Evolutionary conservation across 805 yeast genomes (phyloP).

Genomic region (Candida suzukii): DNA sequence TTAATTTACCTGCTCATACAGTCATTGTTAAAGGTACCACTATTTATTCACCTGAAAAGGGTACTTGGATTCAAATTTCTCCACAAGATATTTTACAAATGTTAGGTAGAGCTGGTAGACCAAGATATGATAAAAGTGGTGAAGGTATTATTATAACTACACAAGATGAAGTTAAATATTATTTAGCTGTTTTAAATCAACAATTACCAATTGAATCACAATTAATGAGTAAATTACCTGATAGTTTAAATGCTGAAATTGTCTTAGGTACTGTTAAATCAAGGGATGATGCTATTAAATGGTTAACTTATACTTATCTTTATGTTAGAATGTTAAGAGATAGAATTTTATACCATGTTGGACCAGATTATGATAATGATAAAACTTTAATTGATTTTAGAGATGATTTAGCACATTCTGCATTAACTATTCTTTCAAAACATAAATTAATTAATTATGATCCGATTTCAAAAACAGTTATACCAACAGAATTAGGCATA

Average conservation of each 20-base stretch:
- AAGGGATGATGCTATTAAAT: slow-evolving; percentile 61
- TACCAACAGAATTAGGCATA: slow-evolving; percentile 67
- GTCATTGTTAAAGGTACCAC: slow-evolving; percentile 92
- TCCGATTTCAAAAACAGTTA: slow-evolving; percentile 37
- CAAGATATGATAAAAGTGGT: slow-evolving; percentile 86
- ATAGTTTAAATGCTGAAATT: slow-evolving; percentile 80
- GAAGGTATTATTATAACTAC: slow-evolving; percentile 91
- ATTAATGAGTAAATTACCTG: slow-evolving; percentile 61
- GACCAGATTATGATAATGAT: slow-evolving; percentile 54
- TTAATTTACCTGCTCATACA: slow-evolving; percentile 90
- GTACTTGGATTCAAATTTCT: slow-evolving; percentile 84
- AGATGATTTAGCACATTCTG: slow-evolving; percentile 69
- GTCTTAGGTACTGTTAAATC: slow-evolving; percentile 60
- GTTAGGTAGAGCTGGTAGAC: slow-evolving; percentile 99
- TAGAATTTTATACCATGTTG: slow-evolving; percentile 71
- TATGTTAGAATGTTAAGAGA: slow-evolving; percentile 70
- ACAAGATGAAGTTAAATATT: slow-evolving; percentile 79
- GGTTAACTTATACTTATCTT: slow-evolving; percentile 78
- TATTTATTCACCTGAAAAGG: slow-evolving; percentile 84
- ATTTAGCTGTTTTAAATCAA: slow-evolving; percentile 83
- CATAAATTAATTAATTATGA: slow-evolving; percentile 59
- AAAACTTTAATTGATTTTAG: slow-evolving; percentile 43
- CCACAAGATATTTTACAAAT: slow-evolving; percentile 94
- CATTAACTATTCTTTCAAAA: slow-evolving; percentile 50
- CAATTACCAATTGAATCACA: slow-evolving; percentile 92